Evolutionary conservation across 2,329 filamentous ascomycete genomes (phyloP), one percentile per base, ranked within the genome.

Genomic region (Cryphonectria carpinicola): DNA sequence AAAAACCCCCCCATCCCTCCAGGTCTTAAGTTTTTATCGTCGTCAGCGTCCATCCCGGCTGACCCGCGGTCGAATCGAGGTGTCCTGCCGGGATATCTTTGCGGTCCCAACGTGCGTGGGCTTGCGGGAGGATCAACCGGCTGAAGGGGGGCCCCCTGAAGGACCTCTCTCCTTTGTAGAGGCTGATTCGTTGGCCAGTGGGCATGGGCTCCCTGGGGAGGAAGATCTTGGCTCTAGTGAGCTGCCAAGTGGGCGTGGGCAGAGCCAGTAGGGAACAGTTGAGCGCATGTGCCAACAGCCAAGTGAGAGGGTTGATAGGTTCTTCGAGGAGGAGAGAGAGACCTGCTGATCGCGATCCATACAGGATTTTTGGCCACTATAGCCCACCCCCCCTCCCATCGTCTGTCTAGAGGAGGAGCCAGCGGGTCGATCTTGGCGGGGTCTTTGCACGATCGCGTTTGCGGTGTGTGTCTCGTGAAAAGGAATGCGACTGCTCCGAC

Each of bases 141-240:
- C 39, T 41, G 11, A 22, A 10, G 32, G 32, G 19, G 46, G 19
- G 43, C 19, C 3, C 43, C 19, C 61, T 65, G 43, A 41, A n/a
- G 54, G 49, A 11, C 46, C 46, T 10, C 46, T 49, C 22, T 35
- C 46, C 2, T 32, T 65, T 60, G 49, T 39, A 25, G 61, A 37
- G 54, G 28, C 61, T 60, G 49, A 71, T 71, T 71, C 69, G 69
- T 41, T 35, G 4, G 39, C 28, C 39, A 28, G 43, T 64, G 66
- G 62, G 10, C 39, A 41, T 54, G 61, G 37, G 46, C 46, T n/a
- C 66, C 58, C 22, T 28, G 69, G 19, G 61, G 37, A 54, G 62
- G 66, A 49, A 54, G 62, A 71, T 71, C 66, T 71, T 49, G 46
- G 66, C 41, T 37, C 65, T 65, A 71, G 69, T 65, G 60, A 62